Conservation (phyloP, 2,329 filamentous ascomycete genomes). For the Magnaporthales sp. region DNA sequence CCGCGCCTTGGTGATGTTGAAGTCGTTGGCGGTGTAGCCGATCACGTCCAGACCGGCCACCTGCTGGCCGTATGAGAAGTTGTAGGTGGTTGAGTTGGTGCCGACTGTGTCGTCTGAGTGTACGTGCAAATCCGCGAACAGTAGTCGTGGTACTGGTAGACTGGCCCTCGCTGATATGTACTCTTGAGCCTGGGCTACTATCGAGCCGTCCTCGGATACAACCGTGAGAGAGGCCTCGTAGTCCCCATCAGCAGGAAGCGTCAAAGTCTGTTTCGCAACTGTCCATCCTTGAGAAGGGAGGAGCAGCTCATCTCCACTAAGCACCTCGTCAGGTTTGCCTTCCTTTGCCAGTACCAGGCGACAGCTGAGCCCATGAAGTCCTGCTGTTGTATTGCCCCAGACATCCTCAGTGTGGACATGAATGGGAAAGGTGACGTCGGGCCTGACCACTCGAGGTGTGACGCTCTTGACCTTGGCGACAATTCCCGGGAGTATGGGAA, state of each 20-base stretch:
- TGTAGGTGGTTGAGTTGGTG: conserved; percentile 24
- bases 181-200: too few relatives aligned
- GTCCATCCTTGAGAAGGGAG: too few relatives aligned
- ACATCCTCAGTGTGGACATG: conserved; percentile 16
- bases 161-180: neutral
- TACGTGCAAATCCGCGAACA: conserved; percentile 26
- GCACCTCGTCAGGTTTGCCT: too few relatives aligned
- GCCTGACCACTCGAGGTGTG: conserved; percentile 14
- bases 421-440: conserved; percentile 14
- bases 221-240: conserved; percentile 6
- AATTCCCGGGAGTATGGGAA: conserved; percentile 16
- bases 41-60: conserved; percentile 26
- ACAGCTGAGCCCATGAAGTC: too few relatives aligned
- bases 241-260: conserved; percentile 12
- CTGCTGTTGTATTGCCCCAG: conserved; percentile 22
- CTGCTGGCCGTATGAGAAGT: conserved; percentile 25
- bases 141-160: conserved; percentile 14
- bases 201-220: too few relatives aligned
- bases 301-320: too few relatives aligned
- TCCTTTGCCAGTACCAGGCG: too few relatives aligned
- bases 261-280: too few relatives aligned
- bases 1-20: conserved; percentile 23
- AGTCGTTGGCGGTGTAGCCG: conserved; percentile 29
- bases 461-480: conserved; percentile 13
- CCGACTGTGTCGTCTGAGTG: conserved; percentile 28